Conservation (phyloP, 495 filamentous ascomycete genomes). For the Talaromyces proteolyticus region DNA sequence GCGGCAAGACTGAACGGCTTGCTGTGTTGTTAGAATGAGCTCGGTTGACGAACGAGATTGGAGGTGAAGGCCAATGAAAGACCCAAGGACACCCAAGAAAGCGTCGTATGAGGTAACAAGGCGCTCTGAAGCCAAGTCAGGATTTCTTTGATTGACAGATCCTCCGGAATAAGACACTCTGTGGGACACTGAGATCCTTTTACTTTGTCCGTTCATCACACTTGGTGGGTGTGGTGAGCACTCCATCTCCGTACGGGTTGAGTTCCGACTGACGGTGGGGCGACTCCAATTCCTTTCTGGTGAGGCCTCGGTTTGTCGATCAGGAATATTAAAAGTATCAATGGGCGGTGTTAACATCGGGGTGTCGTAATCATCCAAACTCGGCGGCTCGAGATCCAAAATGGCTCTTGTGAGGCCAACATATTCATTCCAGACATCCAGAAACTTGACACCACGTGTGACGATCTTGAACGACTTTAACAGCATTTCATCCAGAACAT, state of each 20-base stretch:
- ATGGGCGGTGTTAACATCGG: conserved; percentile 66
- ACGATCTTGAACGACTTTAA: conserved; percentile 90
- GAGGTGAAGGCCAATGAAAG: conserved; percentile 86
- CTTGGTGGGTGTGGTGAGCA: conserved; percentile 26
- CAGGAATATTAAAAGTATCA: conserved; percentile 35
- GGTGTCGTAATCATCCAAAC: conserved; percentile 29
- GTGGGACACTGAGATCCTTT: conserved; percentile 52
- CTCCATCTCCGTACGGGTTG: conserved; percentile 27
- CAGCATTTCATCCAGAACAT: conserved; percentile 85
- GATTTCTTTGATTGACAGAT: conserved; percentile 34
- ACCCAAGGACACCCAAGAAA: conserved; percentile 82
- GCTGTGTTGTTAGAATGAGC: conserved; percentile 66
- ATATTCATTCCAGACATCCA: conserved; percentile 84
- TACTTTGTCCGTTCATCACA: conserved; percentile 15
- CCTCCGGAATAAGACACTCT: conserved; percentile 47
- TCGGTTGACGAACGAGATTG: conserved; percentile 84
- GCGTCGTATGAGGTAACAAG: conserved; percentile 74
- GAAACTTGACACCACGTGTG: conserved; percentile 82
- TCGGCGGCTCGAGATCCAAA: conserved; percentile 34
- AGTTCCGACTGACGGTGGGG: conserved; percentile 31
- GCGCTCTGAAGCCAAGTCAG: conserved; percentile 57
- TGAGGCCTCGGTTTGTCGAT: conserved; percentile 18
- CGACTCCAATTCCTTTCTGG: conserved; percentile 32
- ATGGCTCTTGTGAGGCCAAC: conserved; percentile 58
- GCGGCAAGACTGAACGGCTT: conserved; percentile 76